A percentile compares a stretch with the other conserved stretches of the same genome.
phyloP scores from a whole-genome alignment of 495 filamentous ascomycete species.

The Beverwykella pulmonaria region DNA sequence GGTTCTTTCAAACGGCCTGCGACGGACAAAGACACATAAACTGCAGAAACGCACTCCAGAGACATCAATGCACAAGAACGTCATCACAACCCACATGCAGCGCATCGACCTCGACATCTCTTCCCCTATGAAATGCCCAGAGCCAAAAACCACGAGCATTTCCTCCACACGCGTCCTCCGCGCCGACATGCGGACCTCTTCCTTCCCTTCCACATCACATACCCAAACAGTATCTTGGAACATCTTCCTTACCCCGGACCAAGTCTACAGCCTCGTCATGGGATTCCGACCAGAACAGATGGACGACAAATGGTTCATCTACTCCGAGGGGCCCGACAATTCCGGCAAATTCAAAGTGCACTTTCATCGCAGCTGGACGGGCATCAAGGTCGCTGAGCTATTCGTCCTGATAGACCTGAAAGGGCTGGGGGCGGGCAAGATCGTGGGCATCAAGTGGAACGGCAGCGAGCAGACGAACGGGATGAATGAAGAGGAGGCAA shows the following conservation, averaged over 20 bases:
- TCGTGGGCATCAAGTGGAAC: conserved; percentile 35
- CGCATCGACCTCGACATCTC: not conserved
- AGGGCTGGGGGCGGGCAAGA: conserved; percentile 26
- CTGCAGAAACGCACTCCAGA: not conserved
- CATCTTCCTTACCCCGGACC: conserved; percentile 20
- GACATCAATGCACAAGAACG: not conserved
- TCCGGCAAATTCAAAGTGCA: conserved; percentile 27
- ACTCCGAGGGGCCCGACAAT: conserved; percentile 31
- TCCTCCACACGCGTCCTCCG: conserved; percentile 2
- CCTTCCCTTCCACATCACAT: conserved; percentile 1
- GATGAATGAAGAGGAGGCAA: conserved; percentile 27
- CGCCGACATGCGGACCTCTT: conserved; percentile 19
- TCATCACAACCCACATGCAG: not conserved
- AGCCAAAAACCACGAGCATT: not conserved
- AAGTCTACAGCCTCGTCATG: conserved; percentile 26
- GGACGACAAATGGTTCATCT: conserved; percentile 40
- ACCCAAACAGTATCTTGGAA: conserved; percentile 27
- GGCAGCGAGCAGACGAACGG: conserved; percentile 26
- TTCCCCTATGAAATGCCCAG: conserved; percentile 4
- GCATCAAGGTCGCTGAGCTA: conserved; percentile 29
- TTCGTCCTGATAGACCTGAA: conserved; percentile 30
- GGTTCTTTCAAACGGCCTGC: not conserved
- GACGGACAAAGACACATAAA: not conserved
- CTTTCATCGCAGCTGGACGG: conserved; percentile 36
- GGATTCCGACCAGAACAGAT: conserved; percentile 27